Evolutionary conservation across 495 filamentous ascomycete genomes (phyloP), one percentile per base, ranked within the genome.

Genomic region (Hypoxylon lienhwacheense): DNA sequence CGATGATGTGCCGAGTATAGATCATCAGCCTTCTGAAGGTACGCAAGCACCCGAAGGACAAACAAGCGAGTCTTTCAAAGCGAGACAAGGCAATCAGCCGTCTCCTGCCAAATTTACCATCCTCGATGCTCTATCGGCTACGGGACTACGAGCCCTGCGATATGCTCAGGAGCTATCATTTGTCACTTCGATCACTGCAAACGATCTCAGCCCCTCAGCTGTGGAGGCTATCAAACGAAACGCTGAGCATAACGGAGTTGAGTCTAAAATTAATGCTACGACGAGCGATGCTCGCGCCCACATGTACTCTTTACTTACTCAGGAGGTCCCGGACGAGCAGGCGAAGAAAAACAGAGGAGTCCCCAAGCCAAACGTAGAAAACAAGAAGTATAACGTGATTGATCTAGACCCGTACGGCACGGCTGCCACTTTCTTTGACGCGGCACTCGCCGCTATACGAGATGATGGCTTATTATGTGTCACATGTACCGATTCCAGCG

Each of bases 361-460:
- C 20, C 53, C 58, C 17, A 59, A 42, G 47, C 63, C 62, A 37
- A 67, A 31, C 26, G 21, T 8, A 10, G 20, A 19, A 15, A 45
- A 61, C 17, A 68, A 69, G 20, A 84, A 78, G 57, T 97, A 95
- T 70, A 85, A 97, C 61, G 90, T 97, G 24, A 95, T 99, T 52
- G 93, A 99, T 66, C 80, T 99, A 14, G 93, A 99, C 67, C 93
- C 93, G 0, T 99, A 97, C 64, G 93, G 93, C 12, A 90, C 88
- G 1, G 93, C 95, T 0, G 86, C 85, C 19, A 87, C 91, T 1
- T 97, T 97, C 70, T 70, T 97, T 10, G 93, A 99, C 64, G 85
- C 88, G 3, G 90, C 95, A 2, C 77, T 97, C 1, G 90, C 95
- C 63, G 83, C 85, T 0, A 75, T 97, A 7, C 83, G 81, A 25